Evolutionary conservation across 179 eudicot genomes (phyloP).

Genomic region (Camellia oleifera): DNA sequence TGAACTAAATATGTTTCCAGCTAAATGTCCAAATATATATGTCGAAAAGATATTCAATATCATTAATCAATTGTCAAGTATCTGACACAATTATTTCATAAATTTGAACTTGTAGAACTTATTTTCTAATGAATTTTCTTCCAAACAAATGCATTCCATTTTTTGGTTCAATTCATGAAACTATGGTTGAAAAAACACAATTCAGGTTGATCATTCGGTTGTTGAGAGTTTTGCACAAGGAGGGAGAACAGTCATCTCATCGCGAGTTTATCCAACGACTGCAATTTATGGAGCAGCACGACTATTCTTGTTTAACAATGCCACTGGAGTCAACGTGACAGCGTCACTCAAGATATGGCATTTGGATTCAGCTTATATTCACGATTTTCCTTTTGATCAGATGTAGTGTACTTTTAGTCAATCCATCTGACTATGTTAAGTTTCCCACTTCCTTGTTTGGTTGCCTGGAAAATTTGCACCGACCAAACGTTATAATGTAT

Average conservation of each 20-base stretch:
- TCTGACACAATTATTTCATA: too few species aligned
- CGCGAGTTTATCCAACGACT: conserved; percentile 75
- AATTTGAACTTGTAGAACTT: too few species aligned
- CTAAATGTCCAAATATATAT: too few species aligned
- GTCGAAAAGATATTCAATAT: too few species aligned
- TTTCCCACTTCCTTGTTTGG: background rate
- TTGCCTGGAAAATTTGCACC: background rate
- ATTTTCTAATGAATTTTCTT: background rate
- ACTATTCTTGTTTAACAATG: conserved; percentile 79
- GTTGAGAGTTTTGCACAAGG: conserved; percentile 92
- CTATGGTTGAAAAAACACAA: background rate
- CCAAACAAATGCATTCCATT: background rate
- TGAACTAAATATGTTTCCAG: too few species aligned
- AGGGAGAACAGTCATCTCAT: conserved; percentile 75
- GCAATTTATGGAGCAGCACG: conserved; percentile 61
- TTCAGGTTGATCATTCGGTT: conserved; percentile 88
- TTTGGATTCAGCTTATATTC: conserved; percentile 47
- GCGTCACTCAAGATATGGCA: conserved; percentile 65
- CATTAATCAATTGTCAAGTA: too few species aligned
- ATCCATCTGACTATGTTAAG: background rate
- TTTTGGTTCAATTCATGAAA: background rate
- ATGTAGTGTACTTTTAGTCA: background rate
- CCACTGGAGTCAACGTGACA: conserved; percentile 56
- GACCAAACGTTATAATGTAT: background rate
- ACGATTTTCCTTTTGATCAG: conserved; percentile 35